These are phyloP conservation scores for Colletotrichum tabaci DNA, from an alignment of 2,329 filamentous ascomycete species.

Conservation along the genomic window DNA sequence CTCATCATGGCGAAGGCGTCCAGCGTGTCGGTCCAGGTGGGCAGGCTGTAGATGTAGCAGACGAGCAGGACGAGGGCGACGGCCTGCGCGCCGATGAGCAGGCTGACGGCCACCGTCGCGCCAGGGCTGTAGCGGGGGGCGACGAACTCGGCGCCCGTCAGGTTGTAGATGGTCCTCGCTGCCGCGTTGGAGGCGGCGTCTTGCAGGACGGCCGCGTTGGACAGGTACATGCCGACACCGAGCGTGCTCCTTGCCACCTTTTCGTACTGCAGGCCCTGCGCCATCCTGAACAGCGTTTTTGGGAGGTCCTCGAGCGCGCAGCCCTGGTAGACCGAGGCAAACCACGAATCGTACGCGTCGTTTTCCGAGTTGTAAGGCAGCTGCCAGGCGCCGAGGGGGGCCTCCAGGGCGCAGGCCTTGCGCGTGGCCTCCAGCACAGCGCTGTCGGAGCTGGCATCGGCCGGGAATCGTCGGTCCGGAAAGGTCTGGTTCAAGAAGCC, in stretches of 20 bases:
- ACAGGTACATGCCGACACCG: constrained; percentile 40
- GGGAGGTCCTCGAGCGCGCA: constrained; percentile 35
- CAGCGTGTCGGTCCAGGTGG: constrained; percentile 40
- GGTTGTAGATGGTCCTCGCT: constrained; percentile 38
- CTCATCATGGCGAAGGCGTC: constrained; percentile 40
- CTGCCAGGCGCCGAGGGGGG: constrained; percentile 34
- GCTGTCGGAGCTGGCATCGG: constrained; percentile 5
- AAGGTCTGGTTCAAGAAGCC: constrained; percentile 30
- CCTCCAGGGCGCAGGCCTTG: constrained; percentile 25
- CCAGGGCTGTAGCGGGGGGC: constrained; percentile 15
- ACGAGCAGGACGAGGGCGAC: constrained; percentile 30
- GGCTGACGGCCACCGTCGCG: constrained; percentile 26
- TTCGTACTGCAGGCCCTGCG: constrained; percentile 28
- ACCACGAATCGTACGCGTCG: constrained; percentile 37
- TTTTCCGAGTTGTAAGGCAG: constrained; percentile 37
- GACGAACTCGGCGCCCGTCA: constrained; percentile 26
- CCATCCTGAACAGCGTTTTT: constrained; percentile 31
- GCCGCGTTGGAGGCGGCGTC: constrained; percentile 37
- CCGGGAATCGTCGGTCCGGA: constrained; percentile 18
- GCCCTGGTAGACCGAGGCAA: constrained; percentile 30
- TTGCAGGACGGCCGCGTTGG: constrained; percentile 33
- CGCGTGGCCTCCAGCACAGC: not conserved
- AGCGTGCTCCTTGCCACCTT: constrained; percentile 38
- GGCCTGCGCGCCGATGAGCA: constrained; percentile 33
- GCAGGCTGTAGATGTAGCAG: constrained; percentile 39